Percentiles rank a stretch among this genome's conserved stretches.
Evolutionary conservation across 2,329 filamentous ascomycete genomes (phyloP).

Genomic region (Aspergillus quadricinctus): DNA sequence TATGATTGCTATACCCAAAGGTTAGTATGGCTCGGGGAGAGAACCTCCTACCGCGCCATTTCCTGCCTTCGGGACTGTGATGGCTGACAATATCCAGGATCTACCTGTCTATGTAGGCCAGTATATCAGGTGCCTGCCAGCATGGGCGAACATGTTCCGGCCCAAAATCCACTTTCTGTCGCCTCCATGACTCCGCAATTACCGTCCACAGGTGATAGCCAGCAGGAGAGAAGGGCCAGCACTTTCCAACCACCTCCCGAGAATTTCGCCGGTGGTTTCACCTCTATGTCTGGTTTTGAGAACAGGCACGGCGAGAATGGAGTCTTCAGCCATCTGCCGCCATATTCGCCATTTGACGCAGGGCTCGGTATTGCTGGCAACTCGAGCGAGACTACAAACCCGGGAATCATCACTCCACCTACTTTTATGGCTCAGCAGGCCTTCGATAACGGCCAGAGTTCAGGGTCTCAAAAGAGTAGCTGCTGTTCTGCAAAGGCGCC

Average conservation of each 20-base stretch:
- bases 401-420: background rate
- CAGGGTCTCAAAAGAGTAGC: constrained; percentile 7
- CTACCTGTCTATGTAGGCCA: constrained; percentile 39
- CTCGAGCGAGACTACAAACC: background rate
- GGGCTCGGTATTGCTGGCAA: constrained; percentile 2
- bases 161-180: constrained; percentile 10
- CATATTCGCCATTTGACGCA: constrained; percentile 8
- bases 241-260: constrained; percentile 31
- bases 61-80: background rate
- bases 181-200: constrained; percentile 16
- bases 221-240: constrained; percentile 34
- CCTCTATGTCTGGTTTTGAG: constrained; percentile 21
- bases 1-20: constrained; percentile 44
- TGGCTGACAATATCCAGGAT: constrained; percentile 22
- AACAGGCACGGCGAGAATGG: constrained; percentile 20
- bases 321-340: constrained; percentile 3
- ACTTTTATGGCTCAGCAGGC: background rate
- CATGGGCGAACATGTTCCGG: constrained; percentile 17
- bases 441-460: background rate
- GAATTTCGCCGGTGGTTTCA: constrained; percentile 31
- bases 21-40: constrained; percentile 18
- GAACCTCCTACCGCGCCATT: background rate
- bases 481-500: constrained; percentile 25
- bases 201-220: constrained; percentile 29
- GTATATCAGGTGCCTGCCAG: constrained; percentile 35